Base-by-base conservation (phyloP, 345 rosid genomes). In the Nasturtium officinale region DNA sequence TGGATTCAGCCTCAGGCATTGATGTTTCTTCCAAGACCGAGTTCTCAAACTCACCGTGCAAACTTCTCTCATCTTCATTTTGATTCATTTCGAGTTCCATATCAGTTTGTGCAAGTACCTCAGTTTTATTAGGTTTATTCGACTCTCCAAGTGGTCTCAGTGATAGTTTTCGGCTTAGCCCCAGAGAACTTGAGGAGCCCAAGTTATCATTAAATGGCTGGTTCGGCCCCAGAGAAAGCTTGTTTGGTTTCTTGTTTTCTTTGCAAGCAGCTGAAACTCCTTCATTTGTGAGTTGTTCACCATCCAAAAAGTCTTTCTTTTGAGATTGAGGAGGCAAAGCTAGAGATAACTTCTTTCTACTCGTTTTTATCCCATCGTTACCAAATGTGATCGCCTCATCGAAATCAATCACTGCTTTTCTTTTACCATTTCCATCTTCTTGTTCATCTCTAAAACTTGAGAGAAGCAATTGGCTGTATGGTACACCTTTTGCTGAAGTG, bases 151-250 rank as follows among this genome's bases (percentile, higher is more conserved):
- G 69, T 61, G 86, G 80, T 77, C 66, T 76, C 42, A 76, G 18
- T 6, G 82, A 78, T 60, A 69, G 77, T 66, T 75, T 78, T 54
- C 59, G 23, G 33, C 78, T 37, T 23, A 66, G 47, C 40, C 47
- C 64, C 25, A 18, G 61, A 11, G 70, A 35, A 37, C 67, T 60
- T 6, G 58, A 50, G 20, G 56, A 53, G 21, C 53, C 18, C n/a
- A 67, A 28, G 35, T 51, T 56, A 37, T 77, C 71, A 78, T 84
- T 83, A 48, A 8, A 7, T 78, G 84, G 69, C 70, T 73, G 37
- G 65, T 76, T 83, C 4, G 17, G 2, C 43, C 88, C 79, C 16
- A 86, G 72, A 3, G 86, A 86, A 65, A 79, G 89, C 81, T 82
- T 85, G 83, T 66, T 81, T 60, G 53, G 62, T 61, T 77, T 84